Evolutionary conservation across 345 rosid genomes (phyloP).

Genomic region (Geranium rotundifolium): DNA sequence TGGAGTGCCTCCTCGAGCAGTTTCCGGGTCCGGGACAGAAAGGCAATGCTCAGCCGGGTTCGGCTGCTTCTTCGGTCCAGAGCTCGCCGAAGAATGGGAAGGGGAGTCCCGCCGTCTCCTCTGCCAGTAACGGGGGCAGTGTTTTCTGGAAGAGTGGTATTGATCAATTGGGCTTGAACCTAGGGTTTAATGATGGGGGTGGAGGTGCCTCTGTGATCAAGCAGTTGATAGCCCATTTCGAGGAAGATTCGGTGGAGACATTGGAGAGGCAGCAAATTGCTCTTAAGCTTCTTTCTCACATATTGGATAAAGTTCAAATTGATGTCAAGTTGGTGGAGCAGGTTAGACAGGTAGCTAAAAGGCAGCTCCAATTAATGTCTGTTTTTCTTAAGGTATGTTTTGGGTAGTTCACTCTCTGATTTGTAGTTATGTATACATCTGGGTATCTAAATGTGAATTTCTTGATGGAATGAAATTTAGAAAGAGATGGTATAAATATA

Average conservation of each 20-base stretch:
- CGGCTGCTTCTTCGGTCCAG: not conserved
- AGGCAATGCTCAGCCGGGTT: not conserved
- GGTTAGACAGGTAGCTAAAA: constrained; percentile 58
- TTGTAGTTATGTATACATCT: not conserved
- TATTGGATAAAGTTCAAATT: constrained; percentile 52
- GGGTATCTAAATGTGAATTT: constrained; percentile 1
- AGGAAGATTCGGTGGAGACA: constrained; percentile 76
- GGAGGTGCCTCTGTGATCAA: constrained; percentile 34
- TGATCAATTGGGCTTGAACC: not conserved
- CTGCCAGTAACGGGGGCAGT: constrained; percentile 31
- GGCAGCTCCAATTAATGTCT: constrained; percentile 84
- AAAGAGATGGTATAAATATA: constrained; percentile 5
- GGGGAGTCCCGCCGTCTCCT: constrained; percentile 41
- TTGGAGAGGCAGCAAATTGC: constrained; percentile 92
- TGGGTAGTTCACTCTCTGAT: not conserved
- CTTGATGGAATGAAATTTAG: not conserved
- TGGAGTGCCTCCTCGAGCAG: constrained; percentile 57
- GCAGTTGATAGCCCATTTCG: constrained; percentile 60
- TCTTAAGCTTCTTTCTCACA: constrained; percentile 65
- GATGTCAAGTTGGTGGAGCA: constrained; percentile 70
- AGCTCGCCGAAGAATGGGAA: constrained; percentile 56
- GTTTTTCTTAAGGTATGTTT: constrained; percentile 79
- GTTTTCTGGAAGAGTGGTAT: constrained; percentile 44
- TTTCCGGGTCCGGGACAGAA: constrained; percentile 24
- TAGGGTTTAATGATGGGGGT: constrained; percentile 40